phyloP scores from a whole-genome alignment of 192 early-diverging fungal genomes.

The Rhizoclosmatium sp. region DNA sequence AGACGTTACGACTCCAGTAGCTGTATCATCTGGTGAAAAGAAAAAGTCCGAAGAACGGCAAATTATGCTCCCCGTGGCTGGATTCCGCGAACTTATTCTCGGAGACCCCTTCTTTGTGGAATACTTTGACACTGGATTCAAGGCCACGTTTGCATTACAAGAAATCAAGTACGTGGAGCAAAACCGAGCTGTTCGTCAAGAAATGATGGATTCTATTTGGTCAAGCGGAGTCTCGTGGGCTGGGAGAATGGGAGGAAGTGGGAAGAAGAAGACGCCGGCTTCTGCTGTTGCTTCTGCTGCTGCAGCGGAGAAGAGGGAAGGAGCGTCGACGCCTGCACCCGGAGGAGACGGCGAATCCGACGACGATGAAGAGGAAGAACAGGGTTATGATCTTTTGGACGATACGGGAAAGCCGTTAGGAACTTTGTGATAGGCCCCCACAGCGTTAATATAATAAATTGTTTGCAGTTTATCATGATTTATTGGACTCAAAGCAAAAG shows the following conservation, averaged over 20 bases:
- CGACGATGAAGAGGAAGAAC: conserved; percentile 7
- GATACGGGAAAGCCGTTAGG: conserved; percentile 3
- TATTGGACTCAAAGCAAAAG: not conserved
- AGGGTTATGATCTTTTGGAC: conserved; percentile 3
- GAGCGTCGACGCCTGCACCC: not conserved
- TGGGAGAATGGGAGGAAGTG: conserved; percentile 21
- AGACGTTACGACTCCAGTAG: not conserved
- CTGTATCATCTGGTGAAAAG: not conserved
- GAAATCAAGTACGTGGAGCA: conserved; percentile 56
- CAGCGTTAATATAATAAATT: not conserved
- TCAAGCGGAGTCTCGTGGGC: conserved; percentile 50
- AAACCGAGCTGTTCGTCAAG: conserved; percentile 43
- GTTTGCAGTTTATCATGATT: not conserved
- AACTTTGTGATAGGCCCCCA: not conserved
- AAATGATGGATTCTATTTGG: conserved; percentile 56
- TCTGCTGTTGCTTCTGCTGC: not conserved
- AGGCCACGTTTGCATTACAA: conserved; percentile 64
- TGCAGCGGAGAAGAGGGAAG: not conserved
- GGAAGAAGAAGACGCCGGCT: not conserved
- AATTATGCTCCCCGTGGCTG: conserved; percentile 34
- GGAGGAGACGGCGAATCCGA: not conserved
- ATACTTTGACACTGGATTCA: conserved; percentile 81
- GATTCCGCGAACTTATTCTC: conserved; percentile 83
- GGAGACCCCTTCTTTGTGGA: conserved; percentile 85
- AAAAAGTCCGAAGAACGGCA: not conserved